Evolutionary conservation across 306 rosid genomes (phyloP).

Genomic region (Trifolium subterraneum): DNA sequence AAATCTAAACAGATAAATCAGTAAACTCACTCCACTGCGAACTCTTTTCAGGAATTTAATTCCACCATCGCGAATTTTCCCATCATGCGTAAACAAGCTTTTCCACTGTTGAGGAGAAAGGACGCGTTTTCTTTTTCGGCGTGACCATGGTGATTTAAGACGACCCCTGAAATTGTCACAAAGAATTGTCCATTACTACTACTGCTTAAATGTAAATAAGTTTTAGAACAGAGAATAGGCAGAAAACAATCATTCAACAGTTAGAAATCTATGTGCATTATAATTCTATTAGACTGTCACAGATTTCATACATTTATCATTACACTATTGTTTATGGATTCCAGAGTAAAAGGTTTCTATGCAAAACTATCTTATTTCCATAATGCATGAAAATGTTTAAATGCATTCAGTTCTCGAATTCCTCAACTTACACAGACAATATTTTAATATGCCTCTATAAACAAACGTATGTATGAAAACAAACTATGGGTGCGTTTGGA

Average conservation of each 20-base stretch:
- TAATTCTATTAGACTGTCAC: background rate
- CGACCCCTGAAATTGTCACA: conserved; percentile 69
- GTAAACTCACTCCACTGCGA: conserved; percentile 94
- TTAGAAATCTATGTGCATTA: background rate
- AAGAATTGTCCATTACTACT: conserved; percentile 8
- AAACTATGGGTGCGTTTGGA: background rate
- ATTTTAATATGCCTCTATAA: conserved; percentile 3
- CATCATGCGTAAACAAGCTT: conserved; percentile 76
- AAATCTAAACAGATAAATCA: conserved; percentile 19
- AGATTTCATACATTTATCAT: conserved; percentile 12
- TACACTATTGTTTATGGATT: conserved; percentile 22
- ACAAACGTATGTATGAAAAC: background rate
- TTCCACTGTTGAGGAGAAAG: conserved; percentile 87
- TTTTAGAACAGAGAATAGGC: conserved; percentile 13
- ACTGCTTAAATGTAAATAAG: background rate
- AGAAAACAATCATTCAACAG: conserved; percentile 23
- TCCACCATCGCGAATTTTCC: conserved; percentile 88
- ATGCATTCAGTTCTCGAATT: conserved; percentile 23
- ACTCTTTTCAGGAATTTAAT: conserved; percentile 88
- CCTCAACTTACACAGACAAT: conserved; percentile 9
- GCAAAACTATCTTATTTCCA: conserved; percentile 18
- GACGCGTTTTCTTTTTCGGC: conserved; percentile 85
- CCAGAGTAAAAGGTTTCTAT: conserved; percentile 4
- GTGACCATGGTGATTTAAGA: conserved; percentile 99
- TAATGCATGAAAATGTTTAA: conserved; percentile 23